Base-by-base conservation (phyloP, 768 basidiomycete species). In the Panaeolus cyanescens region DNA sequence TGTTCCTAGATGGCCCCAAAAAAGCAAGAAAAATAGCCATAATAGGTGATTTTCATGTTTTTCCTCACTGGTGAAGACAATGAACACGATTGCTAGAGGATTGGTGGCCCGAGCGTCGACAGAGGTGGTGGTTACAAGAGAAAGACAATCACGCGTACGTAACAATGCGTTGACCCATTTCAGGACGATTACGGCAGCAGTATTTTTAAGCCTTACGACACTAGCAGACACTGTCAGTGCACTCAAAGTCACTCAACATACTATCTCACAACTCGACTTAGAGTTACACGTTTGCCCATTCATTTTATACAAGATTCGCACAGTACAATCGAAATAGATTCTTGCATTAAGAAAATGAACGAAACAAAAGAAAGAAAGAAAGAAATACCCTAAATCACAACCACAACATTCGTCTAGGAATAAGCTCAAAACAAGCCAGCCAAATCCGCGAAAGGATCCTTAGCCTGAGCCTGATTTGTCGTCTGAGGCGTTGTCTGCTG, bases 361-460 rank as follows among this genome's bases (percentile, higher is more conserved):
- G n/a, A 12, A 42, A 42, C 5, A 39, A 13, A 10, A 39, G n/a
- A 20, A 42, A 50, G 10, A 28, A 50, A 5, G 30, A 15, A 20
- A 28, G 2, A 50, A 30, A 50, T 25, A 50, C 30, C 45, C 45
- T 28, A 50, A 50, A 50, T 50, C 45, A 50, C 22, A 50, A 50
- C 2, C 25, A 50, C 1, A 28, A 50, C 15, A 13, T 28, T 13
- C 15, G 2, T 12, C 10, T 50, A 50, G 1, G 5, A 50, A 50
- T 1, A 3, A 39, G 7, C 45, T 69, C 61, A 94, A 71, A 94
- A 93, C 58, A 94, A 74, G 19, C 88, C 88, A 2, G 82, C 91
- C 33, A 94, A 79, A 75, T 94, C 92, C 5, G 91, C 91, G 68
- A 94, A 94, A 39, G 93, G 92, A 72, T 94, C 92, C 71, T 91